A percentile compares a stretch with the other conserved stretches of the same genome.
Conservation (phyloP, 495 filamentous ascomycete genomes). For the Tuber umbilicatum region DNA sequence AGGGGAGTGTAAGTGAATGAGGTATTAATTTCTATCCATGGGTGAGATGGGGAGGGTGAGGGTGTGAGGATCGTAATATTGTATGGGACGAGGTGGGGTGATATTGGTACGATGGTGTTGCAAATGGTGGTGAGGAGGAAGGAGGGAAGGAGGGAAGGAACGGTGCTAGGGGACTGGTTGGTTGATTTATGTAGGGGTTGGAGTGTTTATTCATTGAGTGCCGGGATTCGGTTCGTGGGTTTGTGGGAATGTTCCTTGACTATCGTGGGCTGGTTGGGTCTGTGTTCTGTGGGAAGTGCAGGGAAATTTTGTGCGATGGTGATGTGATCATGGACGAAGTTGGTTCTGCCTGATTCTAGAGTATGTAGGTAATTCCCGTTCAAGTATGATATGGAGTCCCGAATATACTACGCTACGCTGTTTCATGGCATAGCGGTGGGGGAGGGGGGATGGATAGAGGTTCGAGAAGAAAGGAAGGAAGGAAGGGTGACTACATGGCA, state of each 20-base stretch:
- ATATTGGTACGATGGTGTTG: not conserved
- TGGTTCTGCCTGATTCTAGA: not conserved
- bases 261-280: not conserved
- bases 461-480: not conserved
- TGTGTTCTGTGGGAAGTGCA: not conserved
- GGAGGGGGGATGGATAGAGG: not conserved
- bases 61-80: not conserved
- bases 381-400: not conserved
- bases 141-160: too few species aligned
- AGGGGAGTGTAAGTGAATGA: not conserved
- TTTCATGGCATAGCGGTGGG: not conserved
- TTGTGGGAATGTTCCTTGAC: not conserved
- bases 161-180: not conserved
- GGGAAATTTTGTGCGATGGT: not conserved
- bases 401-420: not conserved
- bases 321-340: not conserved
- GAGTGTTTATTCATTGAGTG: not conserved
- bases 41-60: not conserved
- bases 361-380: not conserved
- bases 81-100: not conserved
- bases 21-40: conserved; percentile 1
- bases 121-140: not conserved
- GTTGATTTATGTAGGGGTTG: not conserved
- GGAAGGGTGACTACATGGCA: not conserved
- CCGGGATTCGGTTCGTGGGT: not conserved